These are phyloP conservation scores for Mentha longifolia DNA, from an alignment of 257 asterid genomes.

Conservation along the genomic window DNA sequence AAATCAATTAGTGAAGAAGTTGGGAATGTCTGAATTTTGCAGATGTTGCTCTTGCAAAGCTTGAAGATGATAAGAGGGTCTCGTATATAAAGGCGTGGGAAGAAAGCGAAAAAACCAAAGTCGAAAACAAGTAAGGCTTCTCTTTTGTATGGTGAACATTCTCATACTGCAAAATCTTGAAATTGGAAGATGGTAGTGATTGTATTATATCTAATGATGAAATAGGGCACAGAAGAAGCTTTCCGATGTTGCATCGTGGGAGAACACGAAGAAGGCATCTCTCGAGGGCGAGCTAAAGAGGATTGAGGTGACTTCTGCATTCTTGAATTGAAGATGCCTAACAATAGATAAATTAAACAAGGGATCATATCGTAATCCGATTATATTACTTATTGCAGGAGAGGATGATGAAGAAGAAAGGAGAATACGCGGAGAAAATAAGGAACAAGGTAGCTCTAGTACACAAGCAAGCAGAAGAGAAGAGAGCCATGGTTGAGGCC, in stretches of 20 bases:
- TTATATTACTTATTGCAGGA: slow-evolving; percentile 46
- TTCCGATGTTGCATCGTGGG: slow-evolving; percentile 74
- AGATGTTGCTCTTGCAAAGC: slow-evolving; percentile 83
- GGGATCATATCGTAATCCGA: background rate
- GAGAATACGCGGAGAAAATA: slow-evolving; percentile 65
- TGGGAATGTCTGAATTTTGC: slow-evolving; percentile 28
- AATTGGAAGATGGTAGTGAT: background rate
- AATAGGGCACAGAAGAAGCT: slow-evolving; percentile 79
- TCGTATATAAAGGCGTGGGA: slow-evolving; percentile 89
- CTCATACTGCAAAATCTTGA: background rate
- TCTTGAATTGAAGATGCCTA: background rate
- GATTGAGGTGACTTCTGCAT: slow-evolving; percentile 58
- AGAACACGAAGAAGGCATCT: slow-evolving; percentile 72
- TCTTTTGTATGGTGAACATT: background rate
- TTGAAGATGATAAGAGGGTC: slow-evolving; percentile 61
- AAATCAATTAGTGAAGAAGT: background rate
- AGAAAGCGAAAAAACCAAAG: slow-evolving; percentile 74
- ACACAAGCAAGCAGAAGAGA: slow-evolving; percentile 83
- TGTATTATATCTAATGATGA: slow-evolving; percentile 1
- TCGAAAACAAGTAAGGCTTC: slow-evolving; percentile 70
- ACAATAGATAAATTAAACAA: background rate
- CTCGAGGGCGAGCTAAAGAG: slow-evolving; percentile 67
- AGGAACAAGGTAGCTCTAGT: slow-evolving; percentile 68
- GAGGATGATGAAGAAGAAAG: slow-evolving; percentile 70
- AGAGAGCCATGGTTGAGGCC: slow-evolving; percentile 65